These are phyloP conservation scores for Pharnaceum exiguum DNA, from an alignment of 148 eudicot species.

Conservation along the genomic window DNA sequence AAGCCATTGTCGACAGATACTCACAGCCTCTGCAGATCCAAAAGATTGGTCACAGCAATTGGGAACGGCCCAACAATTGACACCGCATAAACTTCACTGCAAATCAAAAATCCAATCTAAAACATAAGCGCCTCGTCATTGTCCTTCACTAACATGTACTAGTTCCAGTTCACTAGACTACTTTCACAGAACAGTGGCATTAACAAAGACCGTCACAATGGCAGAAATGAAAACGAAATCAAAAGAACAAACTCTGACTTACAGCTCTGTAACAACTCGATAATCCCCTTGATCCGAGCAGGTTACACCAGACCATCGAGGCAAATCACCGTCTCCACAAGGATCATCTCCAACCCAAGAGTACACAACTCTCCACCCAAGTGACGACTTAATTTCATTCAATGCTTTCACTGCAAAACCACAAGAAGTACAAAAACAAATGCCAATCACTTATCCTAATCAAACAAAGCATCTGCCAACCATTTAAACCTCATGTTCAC, in stretches of 20 bases:
- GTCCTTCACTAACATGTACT: too few species aligned
- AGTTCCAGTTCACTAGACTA: too few species aligned
- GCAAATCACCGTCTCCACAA: constrained; percentile 95
- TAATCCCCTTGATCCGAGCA: constrained; percentile 65
- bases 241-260: constrained; percentile 12
- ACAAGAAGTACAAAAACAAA: not conserved
- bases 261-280: constrained; percentile 66
- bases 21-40: constrained; percentile 96
- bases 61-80: constrained; percentile 98
- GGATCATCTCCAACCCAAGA: constrained; percentile 99
- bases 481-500: not conserved
- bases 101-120: constrained; percentile 21
- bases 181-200: too few species aligned
- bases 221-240: not conserved
- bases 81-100: constrained; percentile 96
- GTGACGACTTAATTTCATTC: constrained; percentile 96
- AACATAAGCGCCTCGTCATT: not conserved
- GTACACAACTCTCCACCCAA: constrained; percentile 98
- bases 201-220: too few species aligned
- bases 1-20: constrained; percentile 17
- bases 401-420: constrained; percentile 65
- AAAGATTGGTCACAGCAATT: constrained; percentile 85
- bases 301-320: constrained; percentile 92
- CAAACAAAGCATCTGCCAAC: not conserved
- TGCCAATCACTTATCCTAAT: not conserved